Evolutionary conservation across 768 basidiomycete genomes (phyloP).

Genomic region (Russula vinacea): DNA sequence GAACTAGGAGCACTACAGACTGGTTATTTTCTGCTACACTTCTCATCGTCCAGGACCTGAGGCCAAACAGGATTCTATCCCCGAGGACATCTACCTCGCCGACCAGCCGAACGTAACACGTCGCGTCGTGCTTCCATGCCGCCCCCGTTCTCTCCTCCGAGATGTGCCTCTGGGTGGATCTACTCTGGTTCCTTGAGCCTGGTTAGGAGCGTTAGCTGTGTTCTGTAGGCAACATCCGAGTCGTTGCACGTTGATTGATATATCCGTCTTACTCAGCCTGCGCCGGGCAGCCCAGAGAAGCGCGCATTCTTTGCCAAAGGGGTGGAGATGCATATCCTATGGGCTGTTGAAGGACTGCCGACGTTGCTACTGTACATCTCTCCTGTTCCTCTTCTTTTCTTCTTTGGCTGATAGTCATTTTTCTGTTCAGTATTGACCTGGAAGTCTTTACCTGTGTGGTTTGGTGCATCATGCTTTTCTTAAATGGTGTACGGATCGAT

Average conservation of each 20-base stretch:
- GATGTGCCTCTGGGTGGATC: not conserved
- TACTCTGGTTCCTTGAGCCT: constrained; percentile 9
- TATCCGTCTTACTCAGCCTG: not conserved
- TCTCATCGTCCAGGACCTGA: not conserved
- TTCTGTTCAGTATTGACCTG: not conserved
- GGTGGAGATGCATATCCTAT: not conserved
- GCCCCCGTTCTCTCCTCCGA: not conserved
- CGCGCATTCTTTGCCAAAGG: not conserved
- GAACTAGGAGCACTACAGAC: not conserved
- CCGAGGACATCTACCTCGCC: not conserved
- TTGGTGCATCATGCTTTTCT: too few species aligned
- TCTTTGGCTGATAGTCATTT: not conserved
- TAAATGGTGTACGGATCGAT: not conserved
- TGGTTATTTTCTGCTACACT: not conserved
- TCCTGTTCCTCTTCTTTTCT: constrained; percentile 2
- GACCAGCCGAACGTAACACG: not conserved
- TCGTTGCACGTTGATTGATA: not conserved
- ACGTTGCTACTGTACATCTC: not conserved
- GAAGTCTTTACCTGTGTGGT: not conserved
- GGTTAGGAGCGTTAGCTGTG: not conserved
- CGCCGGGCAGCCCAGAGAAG: not conserved
- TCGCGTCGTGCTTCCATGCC: not conserved
- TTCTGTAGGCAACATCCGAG: not conserved
- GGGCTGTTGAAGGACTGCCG: too few species aligned
- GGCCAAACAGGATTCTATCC: not conserved